phyloP scores from a whole-genome alignment of 768 basidiomycete genomes.

The Rhodotorula sphaerocarpa region DNA sequence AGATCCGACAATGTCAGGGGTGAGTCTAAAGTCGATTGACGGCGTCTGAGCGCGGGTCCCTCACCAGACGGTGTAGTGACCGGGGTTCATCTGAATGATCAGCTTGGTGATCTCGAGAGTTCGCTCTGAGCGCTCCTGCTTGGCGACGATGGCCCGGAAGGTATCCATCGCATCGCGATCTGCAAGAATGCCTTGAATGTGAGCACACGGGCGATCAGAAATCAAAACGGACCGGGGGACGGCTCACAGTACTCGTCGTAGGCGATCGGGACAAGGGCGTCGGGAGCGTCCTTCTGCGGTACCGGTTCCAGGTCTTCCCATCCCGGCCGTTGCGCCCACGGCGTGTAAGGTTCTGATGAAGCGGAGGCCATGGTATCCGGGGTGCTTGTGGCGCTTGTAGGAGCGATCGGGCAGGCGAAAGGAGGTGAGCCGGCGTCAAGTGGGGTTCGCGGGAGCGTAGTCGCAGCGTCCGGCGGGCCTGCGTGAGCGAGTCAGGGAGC shows the following conservation, averaged over 20 bases:
- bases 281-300: conserved; percentile 66
- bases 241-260: conserved; percentile 78
- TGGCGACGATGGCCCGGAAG: conserved; percentile 73
- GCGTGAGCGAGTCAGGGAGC: too few species aligned
- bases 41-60: conserved; percentile 38
- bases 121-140: conserved; percentile 67
- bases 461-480: too few species aligned
- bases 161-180: conserved; percentile 90
- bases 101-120: conserved; percentile 79
- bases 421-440: not conserved
- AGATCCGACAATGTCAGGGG: too few species aligned
- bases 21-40: too few species aligned
- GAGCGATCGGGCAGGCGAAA: not conserved
- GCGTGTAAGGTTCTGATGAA: conserved; percentile 15
- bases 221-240: conserved; percentile 3
- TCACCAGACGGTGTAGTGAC: conserved; percentile 94
- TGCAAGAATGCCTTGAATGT: conserved; percentile 40
- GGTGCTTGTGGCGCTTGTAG: too few species aligned
- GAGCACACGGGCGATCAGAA: conserved; percentile 1
- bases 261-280: conserved; percentile 82
- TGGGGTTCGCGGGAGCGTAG: not conserved
- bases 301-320: conserved; percentile 77
- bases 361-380: conserved; percentile 46
- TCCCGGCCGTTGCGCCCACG: conserved; percentile 12
- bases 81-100: conserved; percentile 84